Percentiles rank a stretch among this genome's conserved stretches.
These are phyloP conservation scores for Metarhizium guizhouense DNA, from an alignment of 2,329 filamentous ascomycete species.

Conservation along the genomic window DNA sequence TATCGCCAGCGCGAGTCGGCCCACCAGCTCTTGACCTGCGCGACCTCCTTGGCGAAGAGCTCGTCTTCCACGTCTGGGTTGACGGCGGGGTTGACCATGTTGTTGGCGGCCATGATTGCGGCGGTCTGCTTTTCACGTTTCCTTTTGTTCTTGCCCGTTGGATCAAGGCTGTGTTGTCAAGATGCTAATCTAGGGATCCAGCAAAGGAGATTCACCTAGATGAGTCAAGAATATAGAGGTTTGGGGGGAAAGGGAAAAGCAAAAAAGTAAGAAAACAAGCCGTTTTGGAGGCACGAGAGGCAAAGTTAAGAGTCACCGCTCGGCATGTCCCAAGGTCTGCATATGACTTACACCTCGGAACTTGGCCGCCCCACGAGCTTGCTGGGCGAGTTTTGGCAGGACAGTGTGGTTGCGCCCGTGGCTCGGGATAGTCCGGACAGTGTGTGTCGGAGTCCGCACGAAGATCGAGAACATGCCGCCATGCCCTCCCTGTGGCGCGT, in stretches of 20 bases:
- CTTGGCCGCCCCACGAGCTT: slow-evolving; percentile 1
- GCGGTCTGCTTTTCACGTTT: too few relatives aligned
- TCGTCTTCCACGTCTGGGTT: slow-evolving; percentile 52
- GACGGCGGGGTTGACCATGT: slow-evolving; percentile 50
- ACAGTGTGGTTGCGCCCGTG: not conserved
- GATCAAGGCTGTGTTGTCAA: too few relatives aligned
- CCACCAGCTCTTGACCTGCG: slow-evolving; percentile 92
- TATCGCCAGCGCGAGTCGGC: slow-evolving; percentile 81
- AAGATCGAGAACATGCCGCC: slow-evolving; percentile 5
- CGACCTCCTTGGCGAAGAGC: slow-evolving; percentile 73
- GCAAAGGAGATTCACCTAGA: too few relatives aligned
- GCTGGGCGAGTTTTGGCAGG: not conserved
- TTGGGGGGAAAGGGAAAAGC: not conserved
- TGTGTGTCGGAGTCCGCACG: not conserved
- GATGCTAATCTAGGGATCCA: too few relatives aligned
- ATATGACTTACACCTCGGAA: slow-evolving; percentile 6
- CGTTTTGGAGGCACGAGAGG: not conserved
- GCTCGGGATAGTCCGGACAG: slow-evolving; percentile 9
- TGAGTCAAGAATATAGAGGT: too few relatives aligned
- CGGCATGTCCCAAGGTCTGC: not conserved
- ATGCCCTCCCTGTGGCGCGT: slow-evolving; percentile 1
- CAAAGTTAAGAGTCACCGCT: not conserved
- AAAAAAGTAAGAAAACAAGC: not conserved
- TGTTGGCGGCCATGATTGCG: slow-evolving; percentile 48
- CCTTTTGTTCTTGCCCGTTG: too few relatives aligned